Conservation (phyloP, 495 filamentous ascomycete species). For the Lepidopterella palustris region DNA sequence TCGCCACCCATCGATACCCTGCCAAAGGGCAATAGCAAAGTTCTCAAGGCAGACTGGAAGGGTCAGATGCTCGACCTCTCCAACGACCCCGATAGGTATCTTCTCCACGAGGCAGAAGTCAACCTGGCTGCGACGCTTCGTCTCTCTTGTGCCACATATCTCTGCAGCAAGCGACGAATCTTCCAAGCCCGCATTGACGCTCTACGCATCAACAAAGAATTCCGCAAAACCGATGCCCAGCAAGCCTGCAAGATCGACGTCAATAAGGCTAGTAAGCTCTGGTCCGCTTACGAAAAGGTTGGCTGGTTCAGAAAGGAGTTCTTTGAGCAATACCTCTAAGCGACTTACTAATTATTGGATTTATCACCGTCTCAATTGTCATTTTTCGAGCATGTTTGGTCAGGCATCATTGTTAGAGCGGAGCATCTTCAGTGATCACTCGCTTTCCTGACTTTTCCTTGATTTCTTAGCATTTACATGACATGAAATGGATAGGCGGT, state of each 20-base stretch:
- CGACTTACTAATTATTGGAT: not conserved
- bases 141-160: constrained; percentile 82
- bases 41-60: constrained; percentile 83
- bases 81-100: constrained; percentile 66
- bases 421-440: not conserved
- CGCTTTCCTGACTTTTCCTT: constrained; percentile 1
- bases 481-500: too few species aligned
- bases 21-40: constrained; percentile 52
- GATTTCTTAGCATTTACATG: not conserved
- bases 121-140: constrained; percentile 72
- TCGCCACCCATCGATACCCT: constrained; percentile 67
- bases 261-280: constrained; percentile 95
- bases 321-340: constrained; percentile 49
- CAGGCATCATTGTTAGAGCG: not conserved
- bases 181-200: constrained; percentile 71
- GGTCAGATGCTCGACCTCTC: constrained; percentile 71
- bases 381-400: not conserved
- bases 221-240: constrained; percentile 95
- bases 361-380: not conserved
- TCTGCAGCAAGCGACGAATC: constrained; percentile 92
- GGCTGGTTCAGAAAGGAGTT: constrained; percentile 71
- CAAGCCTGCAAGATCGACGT: constrained; percentile 97
- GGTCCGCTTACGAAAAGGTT: constrained; percentile 83
- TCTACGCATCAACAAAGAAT: constrained; percentile 68
- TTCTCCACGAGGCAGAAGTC: constrained; percentile 76